Evolutionary conservation across 805 yeast species (phyloP), one percentile per base, ranked within the genome.

Genomic region (Cyberlindnera subsufficiens): DNA sequence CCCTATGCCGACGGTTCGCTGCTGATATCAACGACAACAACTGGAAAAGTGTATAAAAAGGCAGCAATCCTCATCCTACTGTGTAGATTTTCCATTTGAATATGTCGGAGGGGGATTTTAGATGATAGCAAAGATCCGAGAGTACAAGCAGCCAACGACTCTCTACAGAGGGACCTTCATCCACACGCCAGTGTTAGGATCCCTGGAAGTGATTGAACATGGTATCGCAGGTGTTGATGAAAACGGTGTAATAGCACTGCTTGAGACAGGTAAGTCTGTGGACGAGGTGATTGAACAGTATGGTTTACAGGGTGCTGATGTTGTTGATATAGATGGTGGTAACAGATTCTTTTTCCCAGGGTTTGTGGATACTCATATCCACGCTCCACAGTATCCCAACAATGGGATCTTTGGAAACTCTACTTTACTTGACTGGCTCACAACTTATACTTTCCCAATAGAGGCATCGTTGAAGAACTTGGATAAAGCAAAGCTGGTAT

Each of bases 401-500:
- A 69, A 72, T 38, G 93, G 95, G 10, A 78, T 93, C 20, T 91
- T 95, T 48, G 90, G 95, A 20, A 82, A 82, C 45, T 70, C 87
- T 3, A 91, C 96, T 2, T 68, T 93, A 35, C 67, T 93, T 43
- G 95, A 91, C 50, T 93, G 99, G 99, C 71, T 93, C 37, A 74
- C 78, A 20, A 78, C 74, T 18, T 89, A 88, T 60, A 93, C 99
- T 0, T 93, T 90, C 69, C 95, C 96, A 1, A 63, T 90, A 43
- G 99, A 93, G 63, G 68, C 85, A 7, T 72, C 85, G 4, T 74
- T 87, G 47, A 66, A 63, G 16, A 77, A 82, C 48, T 51, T 74
- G 18, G 54, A 60, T 1, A 59, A 71, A 37, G 96, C 96, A 0
- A 50, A 63, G 11, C 59, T 68, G 6, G 80, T 90, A 2, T 93